Evolutionary conservation across 169 alveolate genomes (phyloP).

Genomic region (Plasmodium blacklocki): DNA sequence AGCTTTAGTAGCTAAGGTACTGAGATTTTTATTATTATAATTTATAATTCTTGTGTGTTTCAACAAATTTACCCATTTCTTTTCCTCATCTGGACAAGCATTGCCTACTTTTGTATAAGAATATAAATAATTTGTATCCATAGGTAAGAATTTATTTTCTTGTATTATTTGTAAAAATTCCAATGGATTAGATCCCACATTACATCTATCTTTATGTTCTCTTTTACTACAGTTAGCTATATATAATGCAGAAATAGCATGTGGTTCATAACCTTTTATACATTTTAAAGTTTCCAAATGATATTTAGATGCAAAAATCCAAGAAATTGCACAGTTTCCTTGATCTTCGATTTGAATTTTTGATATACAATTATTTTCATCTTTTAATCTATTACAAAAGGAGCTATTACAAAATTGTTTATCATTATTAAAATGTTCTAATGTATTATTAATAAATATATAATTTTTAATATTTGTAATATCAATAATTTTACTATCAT

Average conservation of each 20-base stretch:
- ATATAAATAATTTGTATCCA: conserved; percentile 46
- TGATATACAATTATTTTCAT: conserved; percentile 49
- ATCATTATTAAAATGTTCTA: background rate
- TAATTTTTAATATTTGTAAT: background rate
- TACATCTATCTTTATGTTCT: conserved; percentile 21
- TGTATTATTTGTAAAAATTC: conserved; percentile 53
- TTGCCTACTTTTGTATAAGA: background rate
- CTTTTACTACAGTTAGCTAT: conserved; percentile 46
- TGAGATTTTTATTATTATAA: background rate
- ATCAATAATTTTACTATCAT: conserved; percentile 14
- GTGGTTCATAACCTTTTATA: conserved; percentile 72
- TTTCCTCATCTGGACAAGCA: conserved; percentile 14
- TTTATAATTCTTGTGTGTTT: conserved; percentile 16
- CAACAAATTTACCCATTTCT: conserved; percentile 25
- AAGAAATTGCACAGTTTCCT: conserved; percentile 64
- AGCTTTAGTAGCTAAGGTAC: background rate
- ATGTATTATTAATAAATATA: conserved; percentile 15
- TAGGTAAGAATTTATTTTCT: conserved; percentile 29
- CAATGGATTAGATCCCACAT: conserved; percentile 28
- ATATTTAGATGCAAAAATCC: conserved; percentile 67
- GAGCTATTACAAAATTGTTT: conserved; percentile 35
- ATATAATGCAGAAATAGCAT: conserved; percentile 45
- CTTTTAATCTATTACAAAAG: conserved; percentile 41
- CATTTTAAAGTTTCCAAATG: conserved; percentile 69
- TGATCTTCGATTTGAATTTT: conserved; percentile 68